Percentiles rank a stretch among this genome's conserved stretches.
Conservation (phyloP, 2,329 filamentous ascomycete species). For the Grosmannia clavigera region DNA sequence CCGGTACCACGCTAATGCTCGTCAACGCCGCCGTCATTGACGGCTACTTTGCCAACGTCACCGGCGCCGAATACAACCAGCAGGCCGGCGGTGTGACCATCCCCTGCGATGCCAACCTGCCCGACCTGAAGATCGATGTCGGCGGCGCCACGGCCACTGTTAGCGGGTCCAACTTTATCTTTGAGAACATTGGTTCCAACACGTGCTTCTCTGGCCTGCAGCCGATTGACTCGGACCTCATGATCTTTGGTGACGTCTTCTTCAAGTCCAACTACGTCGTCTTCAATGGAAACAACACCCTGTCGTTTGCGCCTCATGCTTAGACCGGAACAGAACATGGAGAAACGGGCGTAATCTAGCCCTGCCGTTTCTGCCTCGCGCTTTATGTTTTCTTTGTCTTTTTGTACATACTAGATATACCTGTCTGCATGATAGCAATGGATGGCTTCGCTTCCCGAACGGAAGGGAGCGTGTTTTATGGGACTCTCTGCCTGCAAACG, state of each 20-base stretch:
- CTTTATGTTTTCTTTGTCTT: neutral
- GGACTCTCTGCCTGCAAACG: neutral
- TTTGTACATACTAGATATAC: neutral
- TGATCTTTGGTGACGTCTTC: constrained; percentile 52
- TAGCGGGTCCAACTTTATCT: constrained; percentile 40
- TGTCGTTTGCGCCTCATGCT: constrained; percentile 38
- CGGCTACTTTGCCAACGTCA: constrained; percentile 35
- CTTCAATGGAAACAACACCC: constrained; percentile 42
- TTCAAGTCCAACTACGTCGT: constrained; percentile 50
- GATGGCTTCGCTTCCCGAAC: neutral
- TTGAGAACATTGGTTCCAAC: constrained; percentile 34
- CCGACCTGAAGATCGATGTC: constrained; percentile 41
- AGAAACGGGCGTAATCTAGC: neutral
- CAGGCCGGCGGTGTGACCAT: constrained; percentile 31
- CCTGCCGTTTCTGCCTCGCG: neutral
- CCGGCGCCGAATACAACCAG: constrained; percentile 27
- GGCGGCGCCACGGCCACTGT: constrained; percentile 44
- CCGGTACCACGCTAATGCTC: constrained; percentile 52
- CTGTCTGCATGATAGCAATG: neutral
- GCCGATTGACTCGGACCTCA: constrained; percentile 38
- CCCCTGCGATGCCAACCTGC: constrained; percentile 32
- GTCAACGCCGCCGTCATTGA: constrained; percentile 39
- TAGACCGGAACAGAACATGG: neutral
- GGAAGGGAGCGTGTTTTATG: neutral
- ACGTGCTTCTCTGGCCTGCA: constrained; percentile 60